Conservation (phyloP, 2,329 filamentous ascomycete species). For the Alternaria gaisen region DNA sequence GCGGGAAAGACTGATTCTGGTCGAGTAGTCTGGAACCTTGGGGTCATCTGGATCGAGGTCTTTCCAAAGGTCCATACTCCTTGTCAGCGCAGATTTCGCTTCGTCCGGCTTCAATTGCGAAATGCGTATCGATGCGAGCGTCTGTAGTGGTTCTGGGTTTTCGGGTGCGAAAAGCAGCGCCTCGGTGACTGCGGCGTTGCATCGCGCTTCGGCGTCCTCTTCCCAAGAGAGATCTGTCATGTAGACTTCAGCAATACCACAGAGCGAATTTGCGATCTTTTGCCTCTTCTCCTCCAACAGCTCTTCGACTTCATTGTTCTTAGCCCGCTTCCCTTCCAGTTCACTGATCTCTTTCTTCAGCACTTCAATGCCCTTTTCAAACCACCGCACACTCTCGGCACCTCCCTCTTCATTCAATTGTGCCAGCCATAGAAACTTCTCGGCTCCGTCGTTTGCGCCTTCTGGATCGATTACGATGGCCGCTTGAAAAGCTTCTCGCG, state of each 20-base stretch:
- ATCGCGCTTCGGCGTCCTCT: slow-evolving; percentile 85
- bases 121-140: slow-evolving; percentile 90
- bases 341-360: slow-evolving; percentile 75
- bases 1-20: slow-evolving; percentile 81
- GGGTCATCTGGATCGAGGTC: slow-evolving; percentile 77
- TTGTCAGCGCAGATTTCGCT: slow-evolving; percentile 77
- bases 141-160: slow-evolving; percentile 90
- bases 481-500: slow-evolving; percentile 74
- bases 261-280: slow-evolving; percentile 90
- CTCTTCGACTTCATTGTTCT: slow-evolving; percentile 44
- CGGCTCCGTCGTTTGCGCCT: slow-evolving; percentile 83
- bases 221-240: slow-evolving; percentile 98
- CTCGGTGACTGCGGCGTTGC: slow-evolving; percentile 89
- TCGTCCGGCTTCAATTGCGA: slow-evolving; percentile 84
- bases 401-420: slow-evolving; percentile 78
- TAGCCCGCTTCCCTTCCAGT: slow-evolving; percentile 60
- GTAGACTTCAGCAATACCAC: slow-evolving; percentile 94
- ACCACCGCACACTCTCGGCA: slow-evolving; percentile 67
- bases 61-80: slow-evolving; percentile 85
- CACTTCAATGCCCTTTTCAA: slow-evolving; percentile 73
- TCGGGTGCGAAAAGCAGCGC: slow-evolving; percentile 84
- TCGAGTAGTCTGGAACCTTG: slow-evolving; percentile 83
- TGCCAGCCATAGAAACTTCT: slow-evolving; percentile 95
- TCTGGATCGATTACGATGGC: slow-evolving; percentile 81
- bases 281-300: slow-evolving; percentile 73